These are phyloP conservation scores for Gossypium stocksii DNA, from an alignment of 345 rosid genomes.

Conservation along the genomic window DNA sequence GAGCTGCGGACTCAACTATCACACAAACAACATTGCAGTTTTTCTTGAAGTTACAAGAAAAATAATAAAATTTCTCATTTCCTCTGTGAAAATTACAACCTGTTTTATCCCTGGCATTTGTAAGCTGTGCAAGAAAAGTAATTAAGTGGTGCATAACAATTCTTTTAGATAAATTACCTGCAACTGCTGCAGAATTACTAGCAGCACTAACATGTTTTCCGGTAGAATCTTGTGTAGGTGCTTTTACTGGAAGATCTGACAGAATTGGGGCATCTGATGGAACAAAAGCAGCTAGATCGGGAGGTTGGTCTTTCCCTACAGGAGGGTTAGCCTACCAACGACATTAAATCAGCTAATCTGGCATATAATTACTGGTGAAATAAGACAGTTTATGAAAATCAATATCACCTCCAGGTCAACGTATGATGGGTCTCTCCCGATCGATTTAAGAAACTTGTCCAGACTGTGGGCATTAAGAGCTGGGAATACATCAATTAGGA, in stretches of 20 bases:
- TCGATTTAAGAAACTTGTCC: conserved; percentile 72
- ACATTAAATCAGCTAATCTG: background rate
- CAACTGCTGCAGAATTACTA: conserved; percentile 31
- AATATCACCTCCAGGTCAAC: conserved; percentile 73
- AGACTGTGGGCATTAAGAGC: conserved; percentile 59
- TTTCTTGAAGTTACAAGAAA: background rate
- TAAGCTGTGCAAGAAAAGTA: background rate
- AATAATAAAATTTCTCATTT: no score
- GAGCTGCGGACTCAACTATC: background rate
- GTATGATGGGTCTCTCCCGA: conserved; percentile 57
- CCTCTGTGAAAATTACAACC: background rate
- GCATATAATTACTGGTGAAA: conserved; percentile 7
- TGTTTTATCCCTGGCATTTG: background rate
- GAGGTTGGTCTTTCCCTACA: conserved; percentile 92
- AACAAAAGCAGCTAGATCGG: conserved; percentile 76
- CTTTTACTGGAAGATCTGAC: conserved; percentile 44
- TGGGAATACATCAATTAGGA: conserved; percentile 24
- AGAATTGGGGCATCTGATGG: conserved; percentile 52
- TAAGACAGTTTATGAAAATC: conserved; percentile 11
- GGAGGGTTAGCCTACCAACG: conserved; percentile 58
- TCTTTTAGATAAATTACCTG: conserved; percentile 35
- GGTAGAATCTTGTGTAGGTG: conserved; percentile 27
- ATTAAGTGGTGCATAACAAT: background rate
- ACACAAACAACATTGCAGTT: background rate
- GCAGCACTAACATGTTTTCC: conserved; percentile 28